Conservation (phyloP, 192 early-diverging fungal species). For the Gaertneriomyces semiglobifer region DNA sequence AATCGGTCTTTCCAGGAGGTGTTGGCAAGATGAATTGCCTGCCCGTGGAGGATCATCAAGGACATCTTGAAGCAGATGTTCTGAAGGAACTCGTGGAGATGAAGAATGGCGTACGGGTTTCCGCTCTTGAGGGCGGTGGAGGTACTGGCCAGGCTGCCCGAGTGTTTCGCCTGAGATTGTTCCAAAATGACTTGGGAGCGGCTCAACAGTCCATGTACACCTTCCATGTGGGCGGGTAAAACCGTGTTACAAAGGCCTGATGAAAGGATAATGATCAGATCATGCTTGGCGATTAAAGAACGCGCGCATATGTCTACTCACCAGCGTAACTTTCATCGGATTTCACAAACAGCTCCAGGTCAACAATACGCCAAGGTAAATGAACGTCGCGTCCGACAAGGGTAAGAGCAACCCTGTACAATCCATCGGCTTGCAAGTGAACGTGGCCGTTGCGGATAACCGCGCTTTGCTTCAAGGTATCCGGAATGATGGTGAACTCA, state of each 20-base stretch:
- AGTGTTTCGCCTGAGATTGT: too few relatives aligned
- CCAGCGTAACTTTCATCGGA: slow-evolving; percentile 16
- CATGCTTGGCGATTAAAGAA: too few relatives aligned
- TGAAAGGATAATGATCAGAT: too few relatives aligned
- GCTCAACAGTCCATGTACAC: not conserved
- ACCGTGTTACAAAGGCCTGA: too few relatives aligned
- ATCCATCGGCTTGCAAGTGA: slow-evolving; percentile 7
- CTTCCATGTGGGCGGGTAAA: too few relatives aligned
- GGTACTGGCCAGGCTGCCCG: too few relatives aligned
- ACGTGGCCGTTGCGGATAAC: slow-evolving; percentile 21
- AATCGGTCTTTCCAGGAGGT: slow-evolving; percentile 9
- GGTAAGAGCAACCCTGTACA: slow-evolving; percentile 16
- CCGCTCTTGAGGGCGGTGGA: too few relatives aligned
- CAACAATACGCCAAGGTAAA: slow-evolving; percentile 24
- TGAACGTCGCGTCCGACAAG: slow-evolving; percentile 9
- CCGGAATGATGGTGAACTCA: slow-evolving; percentile 26
- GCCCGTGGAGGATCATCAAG: slow-evolving; percentile 9
- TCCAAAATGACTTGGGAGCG: slow-evolving; percentile 1
- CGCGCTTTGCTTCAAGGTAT: slow-evolving; percentile 15
- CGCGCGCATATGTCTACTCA: not conserved
- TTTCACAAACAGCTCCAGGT: slow-evolving; percentile 17
- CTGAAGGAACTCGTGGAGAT: slow-evolving; percentile 15
- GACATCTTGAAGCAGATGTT: slow-evolving; percentile 2
- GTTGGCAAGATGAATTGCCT: slow-evolving; percentile 12
- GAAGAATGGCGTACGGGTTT: slow-evolving; percentile 19